Evolutionary conservation across 192 early-diverging fungal genomes (phyloP).

Genomic region (Martensiomyces pterosporus): DNA sequence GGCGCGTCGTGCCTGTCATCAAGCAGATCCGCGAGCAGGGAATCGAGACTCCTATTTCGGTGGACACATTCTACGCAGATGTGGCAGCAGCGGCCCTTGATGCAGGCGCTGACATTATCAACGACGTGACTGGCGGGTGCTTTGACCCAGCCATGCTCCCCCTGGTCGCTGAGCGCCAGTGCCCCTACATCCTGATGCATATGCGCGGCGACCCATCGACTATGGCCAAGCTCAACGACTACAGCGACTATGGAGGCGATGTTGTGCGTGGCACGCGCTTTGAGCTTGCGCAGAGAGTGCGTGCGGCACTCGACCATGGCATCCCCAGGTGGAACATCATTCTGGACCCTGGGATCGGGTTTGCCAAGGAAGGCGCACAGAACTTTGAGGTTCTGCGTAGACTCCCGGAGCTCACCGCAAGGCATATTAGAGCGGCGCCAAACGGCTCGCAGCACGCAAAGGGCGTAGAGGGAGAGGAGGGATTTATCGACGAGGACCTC

Average conservation of each 20-base stretch:
- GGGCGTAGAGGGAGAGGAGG: constrained; percentile 26
- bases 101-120: constrained; percentile 90
- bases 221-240: constrained; percentile 72
- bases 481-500: constrained; percentile 44
- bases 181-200: constrained; percentile 94
- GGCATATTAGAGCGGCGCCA: constrained; percentile 30
- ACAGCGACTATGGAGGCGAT: constrained; percentile 63
- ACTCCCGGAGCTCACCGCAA: constrained; percentile 53
- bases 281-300: constrained; percentile 64
- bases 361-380: constrained; percentile 88
- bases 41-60: constrained; percentile 69
- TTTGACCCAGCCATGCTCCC: constrained; percentile 76
- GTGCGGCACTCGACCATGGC: constrained; percentile 70
- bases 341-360: constrained; percentile 95
- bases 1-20: constrained; percentile 86
- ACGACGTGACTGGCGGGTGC: constrained; percentile 89
- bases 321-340: constrained; percentile 95
- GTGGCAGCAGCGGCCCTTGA: constrained; percentile 85
- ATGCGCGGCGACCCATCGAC: constrained; percentile 93
- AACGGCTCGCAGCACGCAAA: constrained; percentile 1
- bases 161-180: constrained; percentile 69
- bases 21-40: constrained; percentile 61
- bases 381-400: constrained; percentile 80
- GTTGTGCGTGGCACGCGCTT: constrained; percentile 67
- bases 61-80: constrained; percentile 85